Percentiles rank a stretch among this genome's conserved stretches.
These are phyloP conservation scores for Talaromyces proteolyticus DNA, from an alignment of 495 filamentous ascomycete genomes.

Conservation along the genomic window DNA sequence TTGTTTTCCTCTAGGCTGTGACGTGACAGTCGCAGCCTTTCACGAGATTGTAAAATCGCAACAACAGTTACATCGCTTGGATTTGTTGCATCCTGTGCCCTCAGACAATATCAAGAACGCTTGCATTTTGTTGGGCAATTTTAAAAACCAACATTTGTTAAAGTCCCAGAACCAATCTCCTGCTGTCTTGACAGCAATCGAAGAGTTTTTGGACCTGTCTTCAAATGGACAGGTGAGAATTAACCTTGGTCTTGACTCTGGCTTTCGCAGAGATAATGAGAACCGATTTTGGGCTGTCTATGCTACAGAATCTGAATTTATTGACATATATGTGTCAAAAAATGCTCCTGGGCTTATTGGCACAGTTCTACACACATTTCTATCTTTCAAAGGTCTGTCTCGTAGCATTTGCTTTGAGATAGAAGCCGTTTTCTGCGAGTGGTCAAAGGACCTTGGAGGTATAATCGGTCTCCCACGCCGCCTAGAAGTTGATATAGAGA, in stretches of 20 bases:
- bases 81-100: conserved; percentile 40
- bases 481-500: conserved; percentile 45
- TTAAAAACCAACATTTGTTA: conserved; percentile 19
- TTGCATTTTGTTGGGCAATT: conserved; percentile 22
- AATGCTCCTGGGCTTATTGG: conserved; percentile 42
- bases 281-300: conserved; percentile 52
- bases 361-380: conserved; percentile 51
- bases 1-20: conserved; percentile 51
- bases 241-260: conserved; percentile 47
- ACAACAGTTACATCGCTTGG: conserved; percentile 36
- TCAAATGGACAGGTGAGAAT: conserved; percentile 25
- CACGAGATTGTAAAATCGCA: conserved; percentile 45
- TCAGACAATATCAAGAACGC: conserved; percentile 27
- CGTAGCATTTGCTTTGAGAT: conserved; percentile 47
- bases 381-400: conserved; percentile 42
- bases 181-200: conserved; percentile 20
- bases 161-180: conserved; percentile 9
- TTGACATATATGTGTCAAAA: conserved; percentile 50
- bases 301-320: conserved; percentile 32
- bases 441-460: conserved; percentile 26
- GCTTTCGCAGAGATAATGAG: conserved; percentile 41
- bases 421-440: conserved; percentile 39
- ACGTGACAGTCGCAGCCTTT: conserved; percentile 36
- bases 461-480: conserved; percentile 35
- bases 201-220: conserved; percentile 26